Percentiles rank a stretch among this genome's conserved stretches.
These are phyloP conservation scores for Pseudocercospora cruenta DNA, from an alignment of 2,329 filamentous ascomycete genomes.

Conservation along the genomic window DNA sequence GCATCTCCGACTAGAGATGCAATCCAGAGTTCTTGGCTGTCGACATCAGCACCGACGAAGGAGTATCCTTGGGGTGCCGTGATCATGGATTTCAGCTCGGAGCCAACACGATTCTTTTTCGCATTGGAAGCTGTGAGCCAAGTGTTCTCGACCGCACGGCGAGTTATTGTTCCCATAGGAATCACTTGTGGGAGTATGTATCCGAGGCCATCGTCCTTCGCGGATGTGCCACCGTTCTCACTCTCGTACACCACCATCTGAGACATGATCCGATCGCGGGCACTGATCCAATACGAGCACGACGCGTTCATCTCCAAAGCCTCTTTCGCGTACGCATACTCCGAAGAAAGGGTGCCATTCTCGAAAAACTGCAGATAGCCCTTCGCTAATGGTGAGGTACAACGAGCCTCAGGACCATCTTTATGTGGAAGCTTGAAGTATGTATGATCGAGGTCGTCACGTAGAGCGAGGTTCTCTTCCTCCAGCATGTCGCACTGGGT, in stretches of 20 bases:
- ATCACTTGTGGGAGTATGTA: constrained; percentile 95
- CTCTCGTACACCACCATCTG: constrained; percentile 91
- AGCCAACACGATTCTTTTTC: constrained; percentile 92
- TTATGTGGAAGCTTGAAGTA: constrained; percentile 98
- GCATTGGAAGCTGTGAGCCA: constrained; percentile 98
- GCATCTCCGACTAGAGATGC: constrained; percentile 93
- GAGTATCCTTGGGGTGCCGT: constrained; percentile 85
- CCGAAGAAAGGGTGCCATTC: constrained; percentile 80
- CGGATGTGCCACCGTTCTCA: constrained; percentile 48
- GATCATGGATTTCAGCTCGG: constrained; percentile 96
- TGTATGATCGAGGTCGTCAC: constrained; percentile 65
- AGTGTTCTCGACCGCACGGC: constrained; percentile 92
- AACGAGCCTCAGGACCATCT: constrained; percentile 83
- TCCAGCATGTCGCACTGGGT: constrained; percentile 74
- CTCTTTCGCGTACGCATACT: constrained; percentile 88
- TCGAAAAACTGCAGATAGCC: constrained; percentile 90
- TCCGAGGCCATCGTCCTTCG: constrained; percentile 56
- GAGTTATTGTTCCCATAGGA: constrained; percentile 96
- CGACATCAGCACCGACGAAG: constrained; percentile 96
- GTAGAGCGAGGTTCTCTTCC: constrained; percentile 68
- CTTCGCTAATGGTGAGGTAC: constrained; percentile 86
- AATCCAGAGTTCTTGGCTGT: constrained; percentile 98
- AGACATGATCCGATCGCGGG: constrained; percentile 87
- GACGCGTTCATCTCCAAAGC: constrained; percentile 98
- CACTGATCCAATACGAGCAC: constrained; percentile 98